Conservation (phyloP, 768 basidiomycete genomes). For the Calvatia gigantea region DNA sequence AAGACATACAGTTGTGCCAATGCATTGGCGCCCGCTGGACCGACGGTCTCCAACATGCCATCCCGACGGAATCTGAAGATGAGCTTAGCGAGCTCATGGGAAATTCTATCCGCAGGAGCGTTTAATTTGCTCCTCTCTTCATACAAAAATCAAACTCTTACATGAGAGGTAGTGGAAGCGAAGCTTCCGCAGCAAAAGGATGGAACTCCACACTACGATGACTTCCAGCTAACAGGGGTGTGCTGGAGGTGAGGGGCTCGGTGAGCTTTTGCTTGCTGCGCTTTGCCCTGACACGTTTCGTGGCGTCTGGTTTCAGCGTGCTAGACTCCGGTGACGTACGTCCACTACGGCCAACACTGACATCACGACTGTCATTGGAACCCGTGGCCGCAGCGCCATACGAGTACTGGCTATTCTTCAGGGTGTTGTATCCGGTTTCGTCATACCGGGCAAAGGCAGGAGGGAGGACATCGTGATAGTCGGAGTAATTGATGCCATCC, state of each 20-base stretch:
- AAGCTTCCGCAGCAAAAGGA: conserved; percentile 51
- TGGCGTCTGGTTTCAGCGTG: conserved; percentile 39
- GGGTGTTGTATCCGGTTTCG: conserved; percentile 37
- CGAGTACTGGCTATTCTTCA: conserved; percentile 26
- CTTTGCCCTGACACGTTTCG: conserved; percentile 68
- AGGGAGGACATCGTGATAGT: conserved; percentile 68
- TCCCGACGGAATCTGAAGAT: conserved; percentile 76
- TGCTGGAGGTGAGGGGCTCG: conserved; percentile 32
- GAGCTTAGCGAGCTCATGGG: conserved; percentile 70
- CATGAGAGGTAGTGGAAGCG: conserved; percentile 82
- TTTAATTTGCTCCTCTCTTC: background rate
- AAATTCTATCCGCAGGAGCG: conserved; percentile 47
- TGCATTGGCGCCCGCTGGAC: conserved; percentile 82
- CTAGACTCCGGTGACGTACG: conserved; percentile 30
- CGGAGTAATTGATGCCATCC: conserved; percentile 67
- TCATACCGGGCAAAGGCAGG: conserved; percentile 49
- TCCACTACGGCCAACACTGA: conserved; percentile 25
- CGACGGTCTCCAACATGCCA: conserved; percentile 84
- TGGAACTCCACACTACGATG: conserved; percentile 61
- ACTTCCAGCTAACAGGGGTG: conserved; percentile 60
- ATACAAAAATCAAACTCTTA: conserved; percentile 26
- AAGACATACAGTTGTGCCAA: conserved; percentile 60
- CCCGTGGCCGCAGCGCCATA: conserved; percentile 46
- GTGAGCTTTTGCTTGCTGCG: conserved; percentile 57
- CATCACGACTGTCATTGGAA: conserved; percentile 25